phyloP scores from a whole-genome alignment of 768 basidiomycete genomes.

The Mycena crocata region DNA sequence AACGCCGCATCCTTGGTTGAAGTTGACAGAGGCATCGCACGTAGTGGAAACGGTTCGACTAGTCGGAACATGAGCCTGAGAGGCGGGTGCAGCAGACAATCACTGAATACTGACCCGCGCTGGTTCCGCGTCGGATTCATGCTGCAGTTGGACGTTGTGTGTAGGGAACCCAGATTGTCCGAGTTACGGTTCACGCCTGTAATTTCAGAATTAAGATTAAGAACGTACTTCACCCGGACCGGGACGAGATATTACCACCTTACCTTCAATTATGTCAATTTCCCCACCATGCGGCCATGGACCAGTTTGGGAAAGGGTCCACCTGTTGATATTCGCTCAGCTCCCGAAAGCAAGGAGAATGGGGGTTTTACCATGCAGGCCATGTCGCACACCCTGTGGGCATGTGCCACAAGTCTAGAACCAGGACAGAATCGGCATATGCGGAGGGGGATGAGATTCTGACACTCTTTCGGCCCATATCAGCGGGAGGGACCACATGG shows the following conservation, averaged over 20 bases:
- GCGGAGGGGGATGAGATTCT: constrained; percentile 60
- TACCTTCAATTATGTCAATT: constrained; percentile 72
- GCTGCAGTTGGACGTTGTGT: constrained; percentile 62
- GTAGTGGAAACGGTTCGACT: constrained; percentile 53
- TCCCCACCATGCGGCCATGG: constrained; percentile 75
- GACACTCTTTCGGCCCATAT: constrained; percentile 67
- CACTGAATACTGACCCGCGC: constrained; percentile 53
- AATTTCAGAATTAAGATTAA: constrained; percentile 17
- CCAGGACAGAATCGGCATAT: constrained; percentile 58
- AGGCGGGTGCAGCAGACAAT: constrained; percentile 2
- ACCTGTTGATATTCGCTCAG: constrained; percentile 12
- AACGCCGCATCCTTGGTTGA: constrained; percentile 55
- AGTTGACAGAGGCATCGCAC: constrained; percentile 59
- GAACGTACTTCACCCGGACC: background rate
- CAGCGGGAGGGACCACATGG: constrained; percentile 47
- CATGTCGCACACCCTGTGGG: constrained; percentile 69
- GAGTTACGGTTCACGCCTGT: constrained; percentile 59
- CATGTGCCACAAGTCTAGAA: constrained; percentile 70
- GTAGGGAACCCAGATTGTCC: constrained; percentile 64
- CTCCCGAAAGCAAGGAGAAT: background rate
- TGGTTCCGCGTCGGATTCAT: constrained; percentile 56
- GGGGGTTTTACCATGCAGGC: constrained; percentile 62
- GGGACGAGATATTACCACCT: background rate
- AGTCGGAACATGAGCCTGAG: too few relatives aligned
- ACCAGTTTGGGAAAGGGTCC: constrained; percentile 62